Evolutionary conservation across 805 yeast species (phyloP), one percentile per base, ranked within the genome.

Genomic region (Ogataea philodendri): DNA sequence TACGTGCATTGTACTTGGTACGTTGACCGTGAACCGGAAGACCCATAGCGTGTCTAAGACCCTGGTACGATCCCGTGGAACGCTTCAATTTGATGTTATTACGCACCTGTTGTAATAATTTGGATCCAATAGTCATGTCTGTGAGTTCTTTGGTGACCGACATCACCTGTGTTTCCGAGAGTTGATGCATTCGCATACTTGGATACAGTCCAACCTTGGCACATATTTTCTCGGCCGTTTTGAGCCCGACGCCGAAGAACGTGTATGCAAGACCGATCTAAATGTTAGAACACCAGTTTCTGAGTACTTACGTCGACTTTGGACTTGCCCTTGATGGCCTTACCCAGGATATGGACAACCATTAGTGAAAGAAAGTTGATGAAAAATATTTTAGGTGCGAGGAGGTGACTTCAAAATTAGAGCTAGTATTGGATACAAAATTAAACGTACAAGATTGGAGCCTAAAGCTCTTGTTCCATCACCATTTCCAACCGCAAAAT

Each of bases 121-220:
- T 82, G 32, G 87, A 86, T 55, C 89, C 97, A 32, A 90, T 83
- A 8, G 84, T 76, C 72, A 84, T 70, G 25, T 78, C 82, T 1
- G 94, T 77, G 31, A 93, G 69, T 59, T 93, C 96, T 59, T 88
- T 90, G 23, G 96, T 83, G 28, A 93, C 69, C 22, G 84, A 77
- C 76, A 90, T 73, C 28, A 88, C 72, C 52, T 88, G 95, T 17
- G 87, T 84, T 62, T 93, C 97, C 18, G 83, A 69, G 23, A 93
- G 73, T 62, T 93, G 95, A 59, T 85, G 93, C 84, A 89, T 82
- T 64, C 95, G 78, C 95, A 90, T 89, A 57, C 74, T 70, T 29
- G 97, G 97, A 55, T 89, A 90, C 41, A 93, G 74, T 8, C 96
- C 96, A 15, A 90, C 76, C 56, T 79, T 86, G 24, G 97, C 80